Evolutionary conservation across 2,329 filamentous ascomycete species (phyloP), one percentile per base, ranked within the genome.

Genomic region (Hypoxylon sp.): DNA sequence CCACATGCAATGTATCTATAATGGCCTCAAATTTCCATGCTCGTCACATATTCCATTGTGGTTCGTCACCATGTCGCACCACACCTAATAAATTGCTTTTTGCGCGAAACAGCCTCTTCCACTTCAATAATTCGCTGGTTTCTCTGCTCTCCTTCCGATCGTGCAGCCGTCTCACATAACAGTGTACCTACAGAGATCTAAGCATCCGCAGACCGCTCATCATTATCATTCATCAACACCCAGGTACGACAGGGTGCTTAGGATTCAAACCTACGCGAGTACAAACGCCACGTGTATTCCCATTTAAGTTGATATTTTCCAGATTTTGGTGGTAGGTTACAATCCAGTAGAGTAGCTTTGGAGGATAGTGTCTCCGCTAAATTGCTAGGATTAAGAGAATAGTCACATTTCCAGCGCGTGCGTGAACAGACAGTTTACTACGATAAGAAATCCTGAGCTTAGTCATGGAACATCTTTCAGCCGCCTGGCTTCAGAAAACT

Each of bases 331-430:
- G 68, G 67, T 88, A 88, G 49, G 80, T 77, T 25, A 82, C 80
- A 55, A 88, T 80, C 25, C 84, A 87, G 17, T 19, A 71, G 84
- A 89, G 0, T 87, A 87, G 72, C 89, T 89, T 30, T 83, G 82
- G 10, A 89, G 76, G 25, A 88, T 70, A 0, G 79, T 80, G 58
- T 83, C 79, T 14, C 74, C 56, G 41, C 74, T 77, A 55, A 83
- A 81, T 58, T 82, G 6, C 48, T 49, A 43, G 43, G 7, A 21
- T 43, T 43, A 19, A 17, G 36, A 41, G n/a, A 17, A 17, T 17
- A 11, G 36, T 41, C 38, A 43, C 14, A 43, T 11, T 21, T 32
- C 10, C 10, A 10, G 21, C 14, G 21, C 14, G 21, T 17, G 2
- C 19, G 21, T 13, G 21, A 17, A 25, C 46, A 36, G 32, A 28